Conservation (phyloP, 768 basidiomycete genomes). For the Lentinula sp. region DNA sequence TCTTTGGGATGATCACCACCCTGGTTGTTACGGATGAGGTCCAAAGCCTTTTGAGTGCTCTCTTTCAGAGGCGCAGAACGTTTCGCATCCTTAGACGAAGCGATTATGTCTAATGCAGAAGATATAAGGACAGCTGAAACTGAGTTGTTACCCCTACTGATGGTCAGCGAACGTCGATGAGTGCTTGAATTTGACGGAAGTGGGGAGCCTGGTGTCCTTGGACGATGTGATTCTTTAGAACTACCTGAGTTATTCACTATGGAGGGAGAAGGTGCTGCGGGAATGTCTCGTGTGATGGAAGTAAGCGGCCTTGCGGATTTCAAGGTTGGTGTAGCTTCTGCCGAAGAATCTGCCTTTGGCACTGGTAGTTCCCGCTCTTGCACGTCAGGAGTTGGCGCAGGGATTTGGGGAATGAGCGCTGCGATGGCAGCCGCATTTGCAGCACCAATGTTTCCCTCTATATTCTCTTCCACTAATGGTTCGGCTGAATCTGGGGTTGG, state of each 20-base stretch:
- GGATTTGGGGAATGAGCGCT: not conserved
- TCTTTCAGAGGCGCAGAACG: constrained; percentile 78
- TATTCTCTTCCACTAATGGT: not conserved
- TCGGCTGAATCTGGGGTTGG: not conserved
- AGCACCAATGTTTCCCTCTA: not conserved
- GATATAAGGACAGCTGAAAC: constrained; percentile 79
- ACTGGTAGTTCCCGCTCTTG: not conserved
- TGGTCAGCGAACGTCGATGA: constrained; percentile 54
- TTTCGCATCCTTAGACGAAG: constrained; percentile 83
- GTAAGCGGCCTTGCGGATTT: not conserved
- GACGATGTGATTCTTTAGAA: not conserved
- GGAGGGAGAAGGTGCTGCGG: not conserved
- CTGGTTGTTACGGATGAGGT: constrained; percentile 70
- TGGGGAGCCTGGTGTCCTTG: constrained; percentile 13
- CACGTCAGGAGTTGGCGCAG: not conserved
- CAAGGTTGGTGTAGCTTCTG: not conserved
- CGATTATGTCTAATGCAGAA: constrained; percentile 81
- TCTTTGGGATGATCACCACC: constrained; percentile 76
- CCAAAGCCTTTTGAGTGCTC: constrained; percentile 74
- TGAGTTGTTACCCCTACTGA: constrained; percentile 61
- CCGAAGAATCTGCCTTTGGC: not conserved
- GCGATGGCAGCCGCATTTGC: not conserved
- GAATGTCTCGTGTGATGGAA: not conserved
- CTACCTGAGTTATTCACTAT: not conserved
- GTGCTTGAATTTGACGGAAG: constrained; percentile 14